Evolutionary conservation across 208 protist genomes (phyloP).

Genomic region (Acanthamoeba triangularis): DNA sequence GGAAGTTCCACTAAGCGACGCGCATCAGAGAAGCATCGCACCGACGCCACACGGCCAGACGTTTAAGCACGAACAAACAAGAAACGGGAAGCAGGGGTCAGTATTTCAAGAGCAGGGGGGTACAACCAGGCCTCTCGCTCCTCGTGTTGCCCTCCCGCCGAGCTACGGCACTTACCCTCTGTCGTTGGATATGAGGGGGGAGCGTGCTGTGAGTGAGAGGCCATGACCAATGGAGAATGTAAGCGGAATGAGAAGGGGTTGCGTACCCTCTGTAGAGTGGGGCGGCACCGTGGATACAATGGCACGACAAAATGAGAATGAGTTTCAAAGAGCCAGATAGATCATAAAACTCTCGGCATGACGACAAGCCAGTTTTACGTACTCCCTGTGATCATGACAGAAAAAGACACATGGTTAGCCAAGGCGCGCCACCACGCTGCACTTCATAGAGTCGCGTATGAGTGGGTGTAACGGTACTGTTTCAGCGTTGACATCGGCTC

Average conservation of each 20-base stretch:
- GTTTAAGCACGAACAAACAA: background rate
- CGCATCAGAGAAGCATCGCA: background rate
- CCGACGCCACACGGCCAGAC: background rate
- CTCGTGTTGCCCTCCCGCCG: too few species aligned
- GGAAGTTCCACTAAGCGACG: constrained; percentile 43
- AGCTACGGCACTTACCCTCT: background rate
- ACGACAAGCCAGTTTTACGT: background rate
- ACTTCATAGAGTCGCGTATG: too few species aligned
- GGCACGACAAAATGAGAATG: background rate
- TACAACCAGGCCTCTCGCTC: too few species aligned
- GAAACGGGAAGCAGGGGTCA: background rate
- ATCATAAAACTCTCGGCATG: too few species aligned
- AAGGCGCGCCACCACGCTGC: too few species aligned
- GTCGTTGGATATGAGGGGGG: too few species aligned
- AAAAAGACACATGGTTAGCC: background rate
- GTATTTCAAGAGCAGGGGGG: background rate
- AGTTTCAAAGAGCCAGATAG: background rate
- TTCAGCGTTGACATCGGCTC: constrained; percentile 51
- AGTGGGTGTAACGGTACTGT: background rate
- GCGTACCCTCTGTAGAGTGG: background rate
- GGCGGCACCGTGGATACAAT: too few species aligned
- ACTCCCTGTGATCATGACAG: too few species aligned
- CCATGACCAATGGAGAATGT: too few species aligned
- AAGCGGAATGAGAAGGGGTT: background rate
- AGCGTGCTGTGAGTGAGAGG: too few species aligned